Base-by-base conservation (phyloP, 768 basidiomycete species). In the Trametes cubensis region DNA sequence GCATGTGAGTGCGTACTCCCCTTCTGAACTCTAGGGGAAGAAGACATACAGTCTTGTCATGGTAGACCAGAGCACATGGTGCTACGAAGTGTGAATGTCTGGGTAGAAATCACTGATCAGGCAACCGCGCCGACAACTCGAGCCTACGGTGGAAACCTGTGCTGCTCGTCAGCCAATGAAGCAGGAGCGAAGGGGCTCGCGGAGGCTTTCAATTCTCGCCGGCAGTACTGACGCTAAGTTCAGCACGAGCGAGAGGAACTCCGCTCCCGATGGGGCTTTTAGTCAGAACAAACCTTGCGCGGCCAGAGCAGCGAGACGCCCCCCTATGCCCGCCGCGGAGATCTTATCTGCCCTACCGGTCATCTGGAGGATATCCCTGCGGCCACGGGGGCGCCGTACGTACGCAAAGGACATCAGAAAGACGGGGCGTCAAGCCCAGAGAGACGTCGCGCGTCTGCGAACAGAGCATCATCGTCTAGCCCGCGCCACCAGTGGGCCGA, bases 311-410 rank as follows among this genome's bases (percentile, higher is more conserved):
- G 47, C 47, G 51, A 60, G n/a, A 28, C 26, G 40, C 58, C 53
- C 28, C 34, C 23, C 21, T 52, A 57, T 6, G 20, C 41, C 61
- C 61, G 55, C 55, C 61, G 61, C 61, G 61, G 61, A 62, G 61
- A 57, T 62, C 55, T 4, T 52, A 46, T 55, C 46, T 52, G 23
- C 23, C 6, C 23, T 6, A 10, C 28, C 48, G 54, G 54, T 26
- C 28, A 49, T 28, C 39, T 42, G 15, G 39, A 48, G 39, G 47
- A 30, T 44, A 51, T 13, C n/a, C 47, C 26, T 44, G 18, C 34
- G 34, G 25, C 30, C 13, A n/a, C 50, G 11, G 42, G 30, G 30
- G 5, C 21, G 15, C 54, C 42, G 40, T 30, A 46, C 30, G 28
- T 21, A 39, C 13, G 3, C 15, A n/a, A 38, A 26, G 21, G 11